Evolutionary conservation across 306 rosid species (phyloP).

Genomic region (Hylodesmum podocarpum): DNA sequence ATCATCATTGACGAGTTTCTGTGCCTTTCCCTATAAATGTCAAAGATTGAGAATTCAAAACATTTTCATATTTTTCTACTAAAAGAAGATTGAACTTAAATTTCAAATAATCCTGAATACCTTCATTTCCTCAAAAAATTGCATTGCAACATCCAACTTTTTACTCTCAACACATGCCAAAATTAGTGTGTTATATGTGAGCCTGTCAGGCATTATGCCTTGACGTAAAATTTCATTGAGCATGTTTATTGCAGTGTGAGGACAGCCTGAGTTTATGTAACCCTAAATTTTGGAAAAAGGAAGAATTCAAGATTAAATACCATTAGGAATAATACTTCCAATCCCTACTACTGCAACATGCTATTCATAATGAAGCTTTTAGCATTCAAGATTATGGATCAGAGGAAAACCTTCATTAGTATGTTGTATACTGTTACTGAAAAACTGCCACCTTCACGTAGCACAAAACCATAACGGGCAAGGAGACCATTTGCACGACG

Average conservation of each 20-base stretch:
- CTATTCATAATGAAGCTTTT: constrained; percentile 11
- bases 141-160: constrained; percentile 63
- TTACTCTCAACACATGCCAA: constrained; percentile 65
- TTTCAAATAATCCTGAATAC: constrained; percentile 48
- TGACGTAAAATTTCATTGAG: constrained; percentile 52
- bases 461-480: constrained; percentile 69
- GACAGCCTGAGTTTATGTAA: constrained; percentile 64
- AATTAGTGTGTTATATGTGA: constrained; percentile 78
- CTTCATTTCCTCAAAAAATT: constrained; percentile 80
- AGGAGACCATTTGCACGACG: constrained; percentile 90
- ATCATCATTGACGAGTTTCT: constrained; percentile 34
- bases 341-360: not conserved
- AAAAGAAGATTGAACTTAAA: constrained; percentile 51
- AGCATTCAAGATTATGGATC: constrained; percentile 29
- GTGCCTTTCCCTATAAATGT: constrained; percentile 53
- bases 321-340: not conserved
- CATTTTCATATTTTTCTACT: constrained; percentile 15
- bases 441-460: constrained; percentile 66
- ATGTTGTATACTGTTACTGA: constrained; percentile 69
- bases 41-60: constrained; percentile 24
- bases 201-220: constrained; percentile 70
- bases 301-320: not conserved
- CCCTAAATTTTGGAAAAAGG: constrained; percentile 53
- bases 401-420: constrained; percentile 71
- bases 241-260: constrained; percentile 58